These are phyloP conservation scores for Prinsepia uniflora DNA, from an alignment of 306 rosid genomes.

Conservation along the genomic window DNA sequence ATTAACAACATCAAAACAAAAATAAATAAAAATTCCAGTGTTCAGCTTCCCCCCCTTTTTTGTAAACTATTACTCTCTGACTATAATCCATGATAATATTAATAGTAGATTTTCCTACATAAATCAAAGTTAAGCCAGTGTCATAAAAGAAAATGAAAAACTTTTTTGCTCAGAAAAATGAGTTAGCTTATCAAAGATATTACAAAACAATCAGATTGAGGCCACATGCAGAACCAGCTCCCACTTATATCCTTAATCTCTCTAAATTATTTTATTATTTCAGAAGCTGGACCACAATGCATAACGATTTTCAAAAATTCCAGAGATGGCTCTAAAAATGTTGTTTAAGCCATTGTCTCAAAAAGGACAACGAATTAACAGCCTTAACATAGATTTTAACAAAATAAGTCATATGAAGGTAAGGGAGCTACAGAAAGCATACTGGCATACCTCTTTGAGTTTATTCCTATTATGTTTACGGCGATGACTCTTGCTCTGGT, in stretches of 20 bases:
- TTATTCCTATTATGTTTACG: constrained; percentile 61
- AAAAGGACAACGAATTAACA: neutral
- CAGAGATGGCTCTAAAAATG: neutral
- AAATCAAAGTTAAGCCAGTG: neutral
- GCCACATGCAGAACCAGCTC: neutral
- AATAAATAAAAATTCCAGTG: neutral
- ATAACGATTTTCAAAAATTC: neutral
- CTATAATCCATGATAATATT: neutral
- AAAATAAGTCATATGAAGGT: constrained; percentile 4
- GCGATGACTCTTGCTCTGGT: constrained; percentile 57
- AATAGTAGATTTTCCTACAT: neutral
- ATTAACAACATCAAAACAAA: neutral
- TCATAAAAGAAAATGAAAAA: neutral
- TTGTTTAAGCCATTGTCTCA: neutral
- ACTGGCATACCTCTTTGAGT: constrained; percentile 73
- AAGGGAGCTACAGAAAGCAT: constrained; percentile 8
- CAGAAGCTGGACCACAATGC: neutral
- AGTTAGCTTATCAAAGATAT: neutral
- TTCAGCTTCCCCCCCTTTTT: neutral
- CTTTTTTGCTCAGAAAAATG: neutral
- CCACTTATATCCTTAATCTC: neutral
- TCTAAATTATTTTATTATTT: neutral
- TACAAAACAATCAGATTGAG: neutral
- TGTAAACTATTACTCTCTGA: neutral
- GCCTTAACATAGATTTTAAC: neutral